These are phyloP conservation scores for Trichophyton mentagrophytes DNA, from an alignment of 2,329 filamentous ascomycete species.

Conservation along the genomic window DNA sequence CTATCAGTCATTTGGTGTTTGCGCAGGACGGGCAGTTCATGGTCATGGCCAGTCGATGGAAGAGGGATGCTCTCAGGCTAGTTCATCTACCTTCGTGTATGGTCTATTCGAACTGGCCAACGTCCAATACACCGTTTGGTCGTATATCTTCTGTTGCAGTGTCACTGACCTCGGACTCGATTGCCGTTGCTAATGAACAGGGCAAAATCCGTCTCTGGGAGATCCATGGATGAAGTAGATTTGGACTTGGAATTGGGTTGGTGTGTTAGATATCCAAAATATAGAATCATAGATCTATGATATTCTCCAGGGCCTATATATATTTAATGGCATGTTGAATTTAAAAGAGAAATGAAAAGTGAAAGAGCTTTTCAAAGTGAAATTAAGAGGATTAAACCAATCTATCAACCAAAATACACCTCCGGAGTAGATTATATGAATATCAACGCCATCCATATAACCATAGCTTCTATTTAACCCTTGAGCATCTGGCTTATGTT, in stretches of 20 bases:
- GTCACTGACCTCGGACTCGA: slow-evolving; percentile 49
- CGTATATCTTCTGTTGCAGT: slow-evolving; percentile 65
- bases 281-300: neutral
- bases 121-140: slow-evolving; percentile 74
- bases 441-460: neutral
- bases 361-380: neutral
- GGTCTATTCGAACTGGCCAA: slow-evolving; percentile 96
- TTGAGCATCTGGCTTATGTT: slow-evolving; percentile 18
- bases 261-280: neutral
- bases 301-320: neutral
- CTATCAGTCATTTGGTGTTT: slow-evolving; percentile 67
- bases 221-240: slow-evolving; percentile 48
- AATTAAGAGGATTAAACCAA: neutral
- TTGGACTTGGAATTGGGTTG: neutral
- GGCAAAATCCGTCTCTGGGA: slow-evolving; percentile 89
- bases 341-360: neutral
- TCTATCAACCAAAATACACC: neutral
- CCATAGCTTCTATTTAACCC: neutral
- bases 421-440: neutral
- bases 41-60: slow-evolving; percentile 72
- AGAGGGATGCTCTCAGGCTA: slow-evolving; percentile 74
- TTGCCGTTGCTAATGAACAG: slow-evolving; percentile 78
- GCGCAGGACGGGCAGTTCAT: slow-evolving; percentile 81
- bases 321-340: neutral
- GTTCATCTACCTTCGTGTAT: slow-evolving; percentile 87